phyloP scores from a whole-genome alignment of 75 land plant species.

The Picea glauca region DNA sequence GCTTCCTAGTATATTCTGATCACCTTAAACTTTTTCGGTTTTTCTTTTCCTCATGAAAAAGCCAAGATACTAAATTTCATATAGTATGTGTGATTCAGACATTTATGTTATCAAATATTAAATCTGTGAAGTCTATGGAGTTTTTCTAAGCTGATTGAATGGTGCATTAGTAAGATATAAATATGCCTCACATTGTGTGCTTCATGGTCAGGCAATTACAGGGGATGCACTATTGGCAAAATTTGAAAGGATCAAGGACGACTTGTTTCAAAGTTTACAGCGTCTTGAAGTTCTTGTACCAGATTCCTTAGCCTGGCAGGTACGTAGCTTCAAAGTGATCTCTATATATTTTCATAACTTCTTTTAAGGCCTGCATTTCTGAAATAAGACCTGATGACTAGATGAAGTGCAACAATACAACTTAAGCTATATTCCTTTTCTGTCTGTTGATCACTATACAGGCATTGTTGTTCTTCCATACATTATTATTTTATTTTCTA shows the following conservation, averaged over 20 bases:
- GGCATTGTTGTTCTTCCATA: background rate
- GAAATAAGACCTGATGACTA: background rate
- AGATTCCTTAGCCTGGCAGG: constrained; percentile 66
- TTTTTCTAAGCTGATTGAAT: too few relatives aligned
- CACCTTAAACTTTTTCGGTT: background rate
- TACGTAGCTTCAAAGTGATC: constrained; percentile 11
- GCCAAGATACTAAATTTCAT: background rate
- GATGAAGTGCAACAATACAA: background rate
- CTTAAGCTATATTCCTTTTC: constrained; percentile 5
- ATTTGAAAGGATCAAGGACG: constrained; percentile 67
- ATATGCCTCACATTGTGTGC: background rate
- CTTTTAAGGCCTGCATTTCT: background rate
- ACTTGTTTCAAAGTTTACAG: constrained; percentile 61
- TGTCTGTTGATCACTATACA: constrained; percentile 4
- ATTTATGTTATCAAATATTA: background rate
- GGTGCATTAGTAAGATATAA: background rate
- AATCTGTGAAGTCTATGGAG: background rate
- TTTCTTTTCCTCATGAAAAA: background rate
- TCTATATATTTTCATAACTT: background rate
- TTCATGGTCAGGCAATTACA: constrained; percentile 71
- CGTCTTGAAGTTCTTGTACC: constrained; percentile 78
- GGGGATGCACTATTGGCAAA: constrained; percentile 69
- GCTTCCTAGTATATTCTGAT: background rate
- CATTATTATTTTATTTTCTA: background rate
- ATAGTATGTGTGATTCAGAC: background rate